Percentiles rank a stretch among this genome's conserved stretches.
Conservation (phyloP, 495 filamentous ascomycete species). For the Bathelium albidoporum region DNA sequence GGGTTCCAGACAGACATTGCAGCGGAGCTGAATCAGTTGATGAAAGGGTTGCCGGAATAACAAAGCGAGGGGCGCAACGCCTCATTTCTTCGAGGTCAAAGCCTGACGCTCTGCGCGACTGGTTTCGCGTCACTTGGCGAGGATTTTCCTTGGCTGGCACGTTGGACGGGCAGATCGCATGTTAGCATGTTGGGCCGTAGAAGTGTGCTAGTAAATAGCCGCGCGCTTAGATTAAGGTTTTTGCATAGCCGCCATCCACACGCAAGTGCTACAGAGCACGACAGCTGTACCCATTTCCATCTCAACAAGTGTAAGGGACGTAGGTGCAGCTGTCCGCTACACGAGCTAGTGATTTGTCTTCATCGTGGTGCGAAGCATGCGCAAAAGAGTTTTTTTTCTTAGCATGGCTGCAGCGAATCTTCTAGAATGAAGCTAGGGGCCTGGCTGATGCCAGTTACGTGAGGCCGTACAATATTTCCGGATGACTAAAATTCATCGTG, state of each 20-base stretch:
- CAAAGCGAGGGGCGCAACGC: background rate
- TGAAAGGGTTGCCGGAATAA: background rate
- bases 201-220: background rate
- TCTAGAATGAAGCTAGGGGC: too few species aligned
- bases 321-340: too few species aligned
- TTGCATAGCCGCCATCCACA: background rate
- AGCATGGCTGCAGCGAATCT: too few species aligned
- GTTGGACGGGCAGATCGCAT: background rate
- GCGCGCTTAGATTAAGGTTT: background rate
- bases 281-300: background rate
- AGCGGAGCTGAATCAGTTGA: background rate
- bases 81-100: background rate
- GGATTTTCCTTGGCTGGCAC: background rate
- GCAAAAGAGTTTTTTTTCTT: too few species aligned
- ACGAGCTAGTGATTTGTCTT: too few species aligned
- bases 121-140: background rate
- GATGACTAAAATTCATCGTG: too few species aligned
- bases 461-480: too few species aligned
- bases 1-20: conserved; percentile 71
- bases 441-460: too few species aligned
- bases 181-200: background rate
- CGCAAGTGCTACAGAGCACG: background rate
- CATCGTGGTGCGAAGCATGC: too few species aligned
- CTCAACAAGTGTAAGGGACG: background rate
- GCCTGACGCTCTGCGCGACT: background rate